Percentiles rank a stretch among this genome's conserved stretches.
phyloP scores from a whole-genome alignment of 345 rosid species.

The Salix brachista region DNA sequence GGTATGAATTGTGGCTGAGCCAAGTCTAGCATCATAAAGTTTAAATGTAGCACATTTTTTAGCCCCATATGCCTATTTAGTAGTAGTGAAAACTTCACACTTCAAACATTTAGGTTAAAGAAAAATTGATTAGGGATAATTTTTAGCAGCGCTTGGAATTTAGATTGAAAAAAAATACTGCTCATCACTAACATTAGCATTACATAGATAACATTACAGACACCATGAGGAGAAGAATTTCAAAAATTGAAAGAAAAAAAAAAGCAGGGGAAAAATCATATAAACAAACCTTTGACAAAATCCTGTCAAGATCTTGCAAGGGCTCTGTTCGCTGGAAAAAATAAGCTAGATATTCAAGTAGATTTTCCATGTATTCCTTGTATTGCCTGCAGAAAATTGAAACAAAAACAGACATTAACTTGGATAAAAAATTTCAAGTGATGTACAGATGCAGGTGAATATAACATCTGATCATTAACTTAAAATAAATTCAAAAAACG shows the following conservation, averaged over 20 bases:
- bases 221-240: background rate
- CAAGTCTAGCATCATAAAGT: too few relatives aligned
- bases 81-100: too few relatives aligned
- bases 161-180: background rate
- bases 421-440: background rate
- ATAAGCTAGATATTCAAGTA: slow-evolving; percentile 66
- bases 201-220: background rate
- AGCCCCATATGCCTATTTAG: too few relatives aligned
- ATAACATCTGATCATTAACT: background rate
- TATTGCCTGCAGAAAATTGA: slow-evolving; percentile 55
- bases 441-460: slow-evolving; percentile 17
- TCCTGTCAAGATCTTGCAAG: slow-evolving; percentile 84
- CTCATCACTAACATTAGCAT: too few relatives aligned
- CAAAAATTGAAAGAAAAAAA: background rate
- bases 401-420: background rate
- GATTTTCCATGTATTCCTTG: slow-evolving; percentile 67
- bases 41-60: too few relatives aligned
- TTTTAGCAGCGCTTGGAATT: background rate
- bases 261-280: background rate
- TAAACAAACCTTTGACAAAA: slow-evolving; percentile 60
- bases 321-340: slow-evolving; percentile 93
- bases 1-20: background rate
- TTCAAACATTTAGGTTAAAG: too few relatives aligned
- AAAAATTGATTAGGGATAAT: background rate
- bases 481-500: background rate